Conservation (phyloP, 75 land plant genomes). For the Cupressus sempervirens region DNA sequence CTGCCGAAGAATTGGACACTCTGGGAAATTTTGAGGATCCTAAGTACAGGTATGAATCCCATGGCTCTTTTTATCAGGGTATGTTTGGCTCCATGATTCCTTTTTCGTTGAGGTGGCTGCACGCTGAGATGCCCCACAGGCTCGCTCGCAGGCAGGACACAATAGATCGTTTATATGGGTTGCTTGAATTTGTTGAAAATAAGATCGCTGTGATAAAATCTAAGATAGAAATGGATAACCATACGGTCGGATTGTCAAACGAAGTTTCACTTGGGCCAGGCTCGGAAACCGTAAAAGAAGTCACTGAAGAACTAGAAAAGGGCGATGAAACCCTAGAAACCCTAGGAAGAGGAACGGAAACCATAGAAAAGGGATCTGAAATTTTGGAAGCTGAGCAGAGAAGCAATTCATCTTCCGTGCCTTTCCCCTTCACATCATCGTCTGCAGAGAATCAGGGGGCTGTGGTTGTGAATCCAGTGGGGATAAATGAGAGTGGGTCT, state of each 20-base stretch:
- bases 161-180: constrained; percentile 63
- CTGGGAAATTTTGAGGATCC: constrained; percentile 42
- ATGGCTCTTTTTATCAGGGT: constrained; percentile 57
- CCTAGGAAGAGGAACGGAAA: not conserved
- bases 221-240: not conserved
- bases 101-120: constrained; percentile 74
- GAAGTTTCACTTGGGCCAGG: not conserved
- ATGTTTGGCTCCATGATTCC: constrained; percentile 86
- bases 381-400: not conserved
- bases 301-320: not conserved
- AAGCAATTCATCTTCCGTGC: not conserved
- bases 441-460: constrained; percentile 1
- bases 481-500: not conserved
- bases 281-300: not conserved
- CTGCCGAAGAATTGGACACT: constrained; percentile 44
- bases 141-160: constrained; percentile 39
- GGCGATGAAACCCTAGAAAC: not conserved
- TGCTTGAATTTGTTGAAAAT: constrained; percentile 42
- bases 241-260: not conserved
- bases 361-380: not conserved
- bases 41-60: constrained; percentile 55
- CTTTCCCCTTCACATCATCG: not conserved
- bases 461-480: not conserved
- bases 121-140: constrained; percentile 63
- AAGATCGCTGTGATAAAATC: constrained; percentile 3